Evolutionary conservation across 192 early-diverging fungal species (phyloP).

Genomic region (Umbelopsis sp.): DNA sequence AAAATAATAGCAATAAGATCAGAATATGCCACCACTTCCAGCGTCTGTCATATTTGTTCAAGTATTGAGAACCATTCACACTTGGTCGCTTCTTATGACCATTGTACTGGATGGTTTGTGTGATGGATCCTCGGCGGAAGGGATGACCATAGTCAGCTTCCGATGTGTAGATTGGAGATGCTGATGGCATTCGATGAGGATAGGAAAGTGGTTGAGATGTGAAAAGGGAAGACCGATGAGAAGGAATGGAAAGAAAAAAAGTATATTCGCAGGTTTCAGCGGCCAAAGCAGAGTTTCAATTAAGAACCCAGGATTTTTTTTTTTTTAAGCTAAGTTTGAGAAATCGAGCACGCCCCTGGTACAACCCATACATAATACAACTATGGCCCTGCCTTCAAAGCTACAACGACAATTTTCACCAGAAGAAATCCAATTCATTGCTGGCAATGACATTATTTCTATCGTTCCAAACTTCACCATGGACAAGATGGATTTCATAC

Average conservation of each 20-base stretch:
- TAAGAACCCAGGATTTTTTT: not conserved
- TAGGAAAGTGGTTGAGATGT: not conserved
- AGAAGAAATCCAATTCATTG: conserved; percentile 85
- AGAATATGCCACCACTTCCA: conserved; percentile 42
- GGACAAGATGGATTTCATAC: conserved; percentile 73
- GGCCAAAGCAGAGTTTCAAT: not conserved
- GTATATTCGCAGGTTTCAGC: not conserved
- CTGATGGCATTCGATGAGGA: conserved; percentile 10
- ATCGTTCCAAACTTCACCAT: conserved; percentile 77
- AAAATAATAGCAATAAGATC: conserved; percentile 2
- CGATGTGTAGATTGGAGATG: conserved; percentile 7
- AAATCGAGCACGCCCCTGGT: not conserved
- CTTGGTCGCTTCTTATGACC: not conserved
- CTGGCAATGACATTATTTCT: conserved; percentile 74
- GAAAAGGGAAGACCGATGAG: not conserved
- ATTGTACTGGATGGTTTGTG: conserved; percentile 7
- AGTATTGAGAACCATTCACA: not conserved
- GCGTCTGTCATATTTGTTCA: conserved; percentile 24
- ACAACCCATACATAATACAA: not conserved
- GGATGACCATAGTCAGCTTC: conserved; percentile 2
- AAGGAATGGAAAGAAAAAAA: conserved; percentile 6
- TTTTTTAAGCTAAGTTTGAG: not conserved
- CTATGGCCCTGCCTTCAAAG: conserved; percentile 50
- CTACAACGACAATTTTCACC: conserved; percentile 65
- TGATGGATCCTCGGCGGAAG: conserved; percentile 4